Conservation (phyloP, 257 asterid species). For the Coffea eugenioides region DNA sequence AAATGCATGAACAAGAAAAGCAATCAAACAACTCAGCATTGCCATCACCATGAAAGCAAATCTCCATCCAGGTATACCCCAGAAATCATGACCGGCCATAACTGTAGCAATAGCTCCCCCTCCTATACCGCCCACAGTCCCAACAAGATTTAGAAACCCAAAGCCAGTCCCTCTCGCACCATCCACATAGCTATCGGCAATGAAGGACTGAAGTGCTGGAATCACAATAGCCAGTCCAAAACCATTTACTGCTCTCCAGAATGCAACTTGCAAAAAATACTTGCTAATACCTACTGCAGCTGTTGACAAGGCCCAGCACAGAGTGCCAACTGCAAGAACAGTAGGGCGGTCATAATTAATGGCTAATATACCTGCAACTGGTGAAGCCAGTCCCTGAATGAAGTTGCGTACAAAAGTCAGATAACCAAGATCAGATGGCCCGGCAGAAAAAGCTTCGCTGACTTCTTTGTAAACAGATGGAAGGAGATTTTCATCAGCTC, state of each 20-base stretch:
- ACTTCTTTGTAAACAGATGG: slow-evolving; percentile 99
- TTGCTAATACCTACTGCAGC: slow-evolving; percentile 92
- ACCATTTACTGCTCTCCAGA: slow-evolving; percentile 93
- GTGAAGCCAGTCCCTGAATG: slow-evolving; percentile 89
- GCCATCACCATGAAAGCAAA: slow-evolving; percentile 79
- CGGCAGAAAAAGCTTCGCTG: slow-evolving; percentile 88
- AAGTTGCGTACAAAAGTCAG: slow-evolving; percentile 85
- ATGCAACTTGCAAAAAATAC: slow-evolving; percentile 72
- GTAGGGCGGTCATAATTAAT: slow-evolving; percentile 87
- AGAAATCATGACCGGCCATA: slow-evolving; percentile 76
- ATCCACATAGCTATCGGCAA: slow-evolving; percentile 90
- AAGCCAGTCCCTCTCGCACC: slow-evolving; percentile 86
- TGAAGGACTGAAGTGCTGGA: slow-evolving; percentile 91
- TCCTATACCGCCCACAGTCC: slow-evolving; percentile 92
- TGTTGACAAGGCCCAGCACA: slow-evolving; percentile 94
- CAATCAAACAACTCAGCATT: slow-evolving; percentile 69
- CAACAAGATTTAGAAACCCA: slow-evolving; percentile 81
- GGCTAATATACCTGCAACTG: slow-evolving; percentile 82
- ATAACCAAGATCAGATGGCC: slow-evolving; percentile 96
- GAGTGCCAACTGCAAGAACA: slow-evolving; percentile 83
- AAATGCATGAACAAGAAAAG: slow-evolving; percentile 66
- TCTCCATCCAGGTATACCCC: slow-evolving; percentile 96
- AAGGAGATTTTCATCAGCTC: slow-evolving; percentile 99
- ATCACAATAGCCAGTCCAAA: slow-evolving; percentile 92
- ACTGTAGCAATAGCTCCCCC: slow-evolving; percentile 98